phyloP scores from a whole-genome alignment of 2,329 filamentous ascomycete species.

The Huntiella bhutanensis region DNA sequence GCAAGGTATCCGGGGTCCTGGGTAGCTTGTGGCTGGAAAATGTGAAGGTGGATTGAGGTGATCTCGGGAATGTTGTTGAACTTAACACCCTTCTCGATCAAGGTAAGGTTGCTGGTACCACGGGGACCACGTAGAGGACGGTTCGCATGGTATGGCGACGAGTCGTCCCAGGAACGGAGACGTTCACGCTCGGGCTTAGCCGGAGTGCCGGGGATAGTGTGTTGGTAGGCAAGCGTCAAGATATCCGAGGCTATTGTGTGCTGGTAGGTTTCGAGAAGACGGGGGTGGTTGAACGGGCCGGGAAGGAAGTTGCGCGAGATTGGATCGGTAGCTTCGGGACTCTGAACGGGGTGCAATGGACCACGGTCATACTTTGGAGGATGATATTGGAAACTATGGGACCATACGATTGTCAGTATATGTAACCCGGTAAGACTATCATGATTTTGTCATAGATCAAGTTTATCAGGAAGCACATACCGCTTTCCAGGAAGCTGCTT shows the following conservation, averaged over 20 bases:
- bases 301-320: constrained; percentile 75
- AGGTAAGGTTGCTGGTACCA: constrained; percentile 48
- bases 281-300: constrained; percentile 74
- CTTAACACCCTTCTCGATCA: constrained; percentile 54
- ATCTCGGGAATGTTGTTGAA: constrained; percentile 78
- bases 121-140: constrained; percentile 68
- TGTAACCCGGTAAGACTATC: neutral
- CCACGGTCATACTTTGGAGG: constrained; percentile 90
- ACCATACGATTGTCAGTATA: neutral
- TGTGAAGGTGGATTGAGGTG: constrained; percentile 62
- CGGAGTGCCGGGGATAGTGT: constrained; percentile 59
- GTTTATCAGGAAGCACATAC: constrained; percentile 18
- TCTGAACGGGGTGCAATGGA: constrained; percentile 80
- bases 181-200: constrained; percentile 37
- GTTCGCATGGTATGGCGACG: constrained; percentile 88
- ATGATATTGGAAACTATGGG: constrained; percentile 71
- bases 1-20: constrained; percentile 59
- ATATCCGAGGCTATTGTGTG: constrained; percentile 73
- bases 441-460: neutral
- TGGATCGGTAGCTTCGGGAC: constrained; percentile 70
- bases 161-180: constrained; percentile 70
- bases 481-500: constrained; percentile 27
- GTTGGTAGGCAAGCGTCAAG: constrained; percentile 72
- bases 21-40: constrained; percentile 49
- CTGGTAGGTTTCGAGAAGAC: constrained; percentile 78